A percentile compares a stretch with the other conserved stretches of the same genome.
These are phyloP conservation scores for Pseudopyrenochaeta lycopersici DNA, from an alignment of 2,329 filamentous ascomycete genomes.

Conservation along the genomic window DNA sequence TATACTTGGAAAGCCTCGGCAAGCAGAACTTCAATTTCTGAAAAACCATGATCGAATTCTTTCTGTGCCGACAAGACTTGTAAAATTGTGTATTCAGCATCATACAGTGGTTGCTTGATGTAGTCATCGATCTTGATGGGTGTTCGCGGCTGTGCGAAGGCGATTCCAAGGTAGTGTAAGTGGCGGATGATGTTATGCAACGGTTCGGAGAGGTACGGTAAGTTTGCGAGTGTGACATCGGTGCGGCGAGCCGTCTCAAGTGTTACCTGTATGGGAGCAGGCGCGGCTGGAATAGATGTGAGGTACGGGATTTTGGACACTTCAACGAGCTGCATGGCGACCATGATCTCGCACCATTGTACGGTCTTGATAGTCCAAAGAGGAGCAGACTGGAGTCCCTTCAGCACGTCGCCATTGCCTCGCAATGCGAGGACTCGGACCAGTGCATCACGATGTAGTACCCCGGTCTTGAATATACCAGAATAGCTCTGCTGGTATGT, in stretches of 20 bases:
- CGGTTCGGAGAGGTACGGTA: constrained; percentile 18
- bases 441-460: constrained; percentile 28
- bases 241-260: constrained; percentile 17
- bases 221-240: constrained; percentile 9
- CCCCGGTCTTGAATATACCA: constrained; percentile 26
- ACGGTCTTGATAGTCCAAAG: constrained; percentile 24
- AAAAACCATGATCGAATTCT: constrained; percentile 6
- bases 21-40: constrained; percentile 23
- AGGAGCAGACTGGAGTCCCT: constrained; percentile 12
- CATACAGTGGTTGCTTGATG: constrained; percentile 25
- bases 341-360: constrained; percentile 33
- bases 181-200: constrained; percentile 18
- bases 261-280: constrained; percentile 13
- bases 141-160: constrained; percentile 5
- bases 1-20: constrained; percentile 28
- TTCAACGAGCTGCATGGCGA: constrained; percentile 23
- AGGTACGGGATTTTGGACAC: constrained; percentile 22
- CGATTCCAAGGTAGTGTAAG: constrained; percentile 21
- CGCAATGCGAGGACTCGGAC: constrained; percentile 21
- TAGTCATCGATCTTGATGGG: constrained; percentile 16
- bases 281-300: neutral
- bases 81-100: constrained; percentile 21
- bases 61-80: constrained; percentile 21
- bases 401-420: constrained; percentile 25
- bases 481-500: constrained; percentile 12